Evolutionary conservation across 495 filamentous ascomycete genomes (phyloP).

Genomic region (Penicillium paradoxum): DNA sequence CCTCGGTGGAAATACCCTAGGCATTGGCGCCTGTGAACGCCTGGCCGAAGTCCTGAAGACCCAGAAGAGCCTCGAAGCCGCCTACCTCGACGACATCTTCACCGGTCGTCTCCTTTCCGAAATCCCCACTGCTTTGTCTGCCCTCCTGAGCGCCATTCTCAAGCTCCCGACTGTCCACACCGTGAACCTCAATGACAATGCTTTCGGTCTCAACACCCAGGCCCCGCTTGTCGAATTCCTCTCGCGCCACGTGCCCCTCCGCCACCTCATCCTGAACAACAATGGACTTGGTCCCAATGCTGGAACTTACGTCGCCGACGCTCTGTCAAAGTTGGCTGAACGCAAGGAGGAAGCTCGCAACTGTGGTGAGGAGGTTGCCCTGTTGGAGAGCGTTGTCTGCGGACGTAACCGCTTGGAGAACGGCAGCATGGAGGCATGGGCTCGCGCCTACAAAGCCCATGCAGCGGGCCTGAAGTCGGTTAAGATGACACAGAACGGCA

Average conservation of each 20-base stretch:
- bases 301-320: constrained; percentile 78
- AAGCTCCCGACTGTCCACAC: constrained; percentile 78
- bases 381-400: constrained; percentile 90
- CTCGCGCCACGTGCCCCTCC: constrained; percentile 75
- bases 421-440: constrained; percentile 94
- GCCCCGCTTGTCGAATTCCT: constrained; percentile 82
- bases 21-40: constrained; percentile 77
- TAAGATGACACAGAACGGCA: constrained; percentile 99
- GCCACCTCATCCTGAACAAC: constrained; percentile 92
- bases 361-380: constrained; percentile 62
- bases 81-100: constrained; percentile 95
- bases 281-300: constrained; percentile 94
- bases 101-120: constrained; percentile 89
- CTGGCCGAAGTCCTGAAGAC: constrained; percentile 73
- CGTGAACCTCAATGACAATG: constrained; percentile 94
- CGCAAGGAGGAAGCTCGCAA: constrained; percentile 75
- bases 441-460: constrained; percentile 75
- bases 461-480: constrained; percentile 67
- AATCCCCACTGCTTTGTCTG: constrained; percentile 82
- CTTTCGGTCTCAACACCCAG: constrained; percentile 90
- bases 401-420: constrained; percentile 94
- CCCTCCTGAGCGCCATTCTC: constrained; percentile 79
- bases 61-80: constrained; percentile 75
- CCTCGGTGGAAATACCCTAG: constrained; percentile 85
- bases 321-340: constrained; percentile 66